Percentiles rank a stretch among this genome's conserved stretches.
Conservation (phyloP, 2,329 filamentous ascomycete genomes). For the Talaromyces albobiverticillius region DNA sequence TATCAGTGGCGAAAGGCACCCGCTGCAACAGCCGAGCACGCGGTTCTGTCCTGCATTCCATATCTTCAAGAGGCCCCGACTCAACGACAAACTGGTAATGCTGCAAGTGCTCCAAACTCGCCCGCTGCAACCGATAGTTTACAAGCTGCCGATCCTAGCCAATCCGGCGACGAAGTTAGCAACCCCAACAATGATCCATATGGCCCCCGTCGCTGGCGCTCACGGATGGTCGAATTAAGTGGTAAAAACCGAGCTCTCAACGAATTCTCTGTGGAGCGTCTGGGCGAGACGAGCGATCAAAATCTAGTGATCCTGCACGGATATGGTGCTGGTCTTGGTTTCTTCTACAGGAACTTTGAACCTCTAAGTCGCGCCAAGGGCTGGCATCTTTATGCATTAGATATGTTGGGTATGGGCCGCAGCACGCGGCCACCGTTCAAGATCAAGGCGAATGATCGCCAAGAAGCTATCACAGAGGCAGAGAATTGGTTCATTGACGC, state of each 20-base stretch:
- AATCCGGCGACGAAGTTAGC: conserved; percentile 44
- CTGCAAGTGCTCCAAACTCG: conserved; percentile 24
- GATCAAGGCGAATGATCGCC: conserved; percentile 75
- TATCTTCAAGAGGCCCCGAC: conserved; percentile 71
- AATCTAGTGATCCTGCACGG: conserved; percentile 95
- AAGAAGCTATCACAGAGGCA: conserved; percentile 79
- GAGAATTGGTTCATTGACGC: conserved; percentile 96
- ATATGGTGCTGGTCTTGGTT: conserved; percentile 92
- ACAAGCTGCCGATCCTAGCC: conserved; percentile 34
- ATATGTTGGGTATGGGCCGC: conserved; percentile 92
- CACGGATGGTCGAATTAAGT: conserved; percentile 75
- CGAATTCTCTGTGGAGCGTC: conserved; percentile 84
- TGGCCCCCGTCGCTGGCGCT: conserved; percentile 81
- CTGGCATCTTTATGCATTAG: conserved; percentile 90
- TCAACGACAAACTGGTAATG: conserved; percentile 61
- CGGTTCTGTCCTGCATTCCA: conserved; percentile 81
- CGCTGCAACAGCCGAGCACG: conserved; percentile 79
- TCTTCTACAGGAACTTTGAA: conserved; percentile 99
- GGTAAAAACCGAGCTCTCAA: conserved; percentile 87
- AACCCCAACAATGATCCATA: conserved; percentile 67
- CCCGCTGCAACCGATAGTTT: conserved; percentile 30
- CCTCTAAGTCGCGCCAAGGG: conserved; percentile 72
- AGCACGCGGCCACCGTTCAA: conserved; percentile 80
- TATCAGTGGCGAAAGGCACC: conserved; percentile 79
- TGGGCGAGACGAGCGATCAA: conserved; percentile 75